Base-by-base conservation (phyloP, 352 stramenopile genomes). In the Pythium aquatile region DNA sequence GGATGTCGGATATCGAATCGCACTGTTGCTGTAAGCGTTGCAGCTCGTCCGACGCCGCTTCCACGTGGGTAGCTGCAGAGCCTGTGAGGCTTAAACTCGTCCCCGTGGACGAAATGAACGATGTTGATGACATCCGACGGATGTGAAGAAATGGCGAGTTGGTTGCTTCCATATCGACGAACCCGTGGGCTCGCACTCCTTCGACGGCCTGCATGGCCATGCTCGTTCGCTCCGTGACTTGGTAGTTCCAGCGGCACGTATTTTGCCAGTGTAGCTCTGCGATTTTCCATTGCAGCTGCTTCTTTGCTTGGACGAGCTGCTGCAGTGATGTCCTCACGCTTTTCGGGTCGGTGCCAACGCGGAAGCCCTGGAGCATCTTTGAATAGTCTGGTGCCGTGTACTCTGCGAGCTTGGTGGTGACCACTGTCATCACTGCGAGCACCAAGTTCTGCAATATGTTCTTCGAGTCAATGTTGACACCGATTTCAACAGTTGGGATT, bases 211-310 rank as follows among this genome's bases (percentile, higher is more conserved):
- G 62, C n/a, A 87, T 71, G 14, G 73, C 77, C 39, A 75, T 61
- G 17, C 70, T 77, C 7, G 77, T 58, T 32, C 77, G 70, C 42
- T 90, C 80, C 14, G 65, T 79, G 13, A 77, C 63, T 52, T 74
- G 79, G 33, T 82, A 82, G 28, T 79, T 81, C 79, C 74, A 86
- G 5, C 77, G 67, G 67, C 78, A 90, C 13, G 69, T 54, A 47
- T 91, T 77, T 8, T 69, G 71, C 81, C 83, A 90, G 40, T 83
- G 68, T 4, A 90, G 51, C 0, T 76, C 58, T 0, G 81, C 69
- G 37, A 93, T 86, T 65, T 84, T 79, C 84, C 84, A 93, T 47
- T 80, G 79, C 32, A 91, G 68, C 5, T 85, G 70, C 30, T 76
- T 76, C 35, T 83, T 81, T 0, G 85, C 28, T 10, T 56, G 42